Percentiles rank a stretch among this genome's conserved stretches.
Conservation (phyloP, 140 eudicot species). For the Flaveria floridana region DNA sequence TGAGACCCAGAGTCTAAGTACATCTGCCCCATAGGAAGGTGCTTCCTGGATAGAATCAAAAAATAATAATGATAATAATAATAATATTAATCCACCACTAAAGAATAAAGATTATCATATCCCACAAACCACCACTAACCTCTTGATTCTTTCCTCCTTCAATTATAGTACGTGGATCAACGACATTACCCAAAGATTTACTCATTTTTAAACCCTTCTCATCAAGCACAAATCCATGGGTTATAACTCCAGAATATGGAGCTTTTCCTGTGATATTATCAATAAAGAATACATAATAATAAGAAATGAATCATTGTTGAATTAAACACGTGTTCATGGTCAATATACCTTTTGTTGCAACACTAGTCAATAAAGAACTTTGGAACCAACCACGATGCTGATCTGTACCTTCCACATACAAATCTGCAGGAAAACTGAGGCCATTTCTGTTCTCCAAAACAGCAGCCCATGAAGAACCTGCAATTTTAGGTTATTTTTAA, state of each 20-base stretch:
- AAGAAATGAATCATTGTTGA: background rate
- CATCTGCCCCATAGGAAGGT: slow-evolving; percentile 93
- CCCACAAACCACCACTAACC: slow-evolving; percentile 46
- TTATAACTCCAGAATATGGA: slow-evolving; percentile 84
- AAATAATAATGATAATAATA: background rate
- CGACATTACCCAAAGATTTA: slow-evolving; percentile 96
- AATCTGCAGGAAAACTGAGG: slow-evolving; percentile 83
- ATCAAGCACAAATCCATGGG: slow-evolving; percentile 95
- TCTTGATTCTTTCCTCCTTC: slow-evolving; percentile 85
- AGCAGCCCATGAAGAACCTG: slow-evolving; percentile 99
- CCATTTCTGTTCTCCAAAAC: slow-evolving; percentile 73
- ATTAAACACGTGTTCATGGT: slow-evolving; percentile 3
- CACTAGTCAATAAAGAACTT: slow-evolving; percentile 89
- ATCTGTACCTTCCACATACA: slow-evolving; percentile 96
- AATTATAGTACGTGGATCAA: slow-evolving; percentile 79
- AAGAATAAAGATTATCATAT: background rate
- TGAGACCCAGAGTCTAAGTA: slow-evolving; percentile 95
- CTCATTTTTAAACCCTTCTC: slow-evolving; percentile 98
- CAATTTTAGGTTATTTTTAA: background rate
- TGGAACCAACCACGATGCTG: slow-evolving; percentile 99
- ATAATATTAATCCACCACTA: too few species aligned
- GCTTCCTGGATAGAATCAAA: slow-evolving; percentile 42
- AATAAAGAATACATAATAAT: background rate
- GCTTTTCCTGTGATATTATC: slow-evolving; percentile 67
- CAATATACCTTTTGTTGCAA: slow-evolving; percentile 78